Base-by-base conservation (phyloP, 2,329 filamentous ascomycete genomes). In the Allantophomopsis lycopodina region DNA sequence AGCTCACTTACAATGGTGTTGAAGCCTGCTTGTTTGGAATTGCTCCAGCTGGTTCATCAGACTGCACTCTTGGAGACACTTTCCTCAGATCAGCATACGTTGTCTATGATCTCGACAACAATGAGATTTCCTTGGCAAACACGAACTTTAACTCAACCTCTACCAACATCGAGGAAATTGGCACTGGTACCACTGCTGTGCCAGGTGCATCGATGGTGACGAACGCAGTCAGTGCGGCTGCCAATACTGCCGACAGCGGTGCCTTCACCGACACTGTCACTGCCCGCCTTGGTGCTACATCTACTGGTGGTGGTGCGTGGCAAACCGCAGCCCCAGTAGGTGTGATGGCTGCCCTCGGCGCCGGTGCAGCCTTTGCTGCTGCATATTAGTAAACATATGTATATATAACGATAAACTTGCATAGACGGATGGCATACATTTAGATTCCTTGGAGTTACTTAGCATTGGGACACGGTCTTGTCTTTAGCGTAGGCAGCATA, bases 21-120 rank as follows among this genome's bases (percentile, higher is more conserved):
- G 49, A 61, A 1, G 71, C 75, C 7, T 86, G 81, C 47, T 63
- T 79, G 30, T 83, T 85, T 50, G 81, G 79, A 41, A 70, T 86
- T 45, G 65, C 71, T 2, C 74, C 77, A 1, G 67, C 76, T 2
- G 67, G 66, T 2, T 47, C 56, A 1, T 63, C 67, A 21, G 69
- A 69, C n/a, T 67, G 69, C 34, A 72, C 84, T 2, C 61, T 87
- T 20, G 82, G 82, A 13, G 82, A 86, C 53, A 83, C 81, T 0
- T 87, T 87, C 55, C 62, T 87, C 40, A 68, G 82, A 36, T 80
- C 76, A 30, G 81, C 81, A 0, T 87, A 87, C 48, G 70, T 84
- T 12, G 81, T 87, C 10, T 86, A 83, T 54, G 80, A 86, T 54
- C 63, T 85, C 16, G 72, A 66, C 20, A 83, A 82, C 55, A 76